These are phyloP conservation scores for Henckelia pumila DNA, from an alignment of 257 asterid species.

Conservation along the genomic window DNA sequence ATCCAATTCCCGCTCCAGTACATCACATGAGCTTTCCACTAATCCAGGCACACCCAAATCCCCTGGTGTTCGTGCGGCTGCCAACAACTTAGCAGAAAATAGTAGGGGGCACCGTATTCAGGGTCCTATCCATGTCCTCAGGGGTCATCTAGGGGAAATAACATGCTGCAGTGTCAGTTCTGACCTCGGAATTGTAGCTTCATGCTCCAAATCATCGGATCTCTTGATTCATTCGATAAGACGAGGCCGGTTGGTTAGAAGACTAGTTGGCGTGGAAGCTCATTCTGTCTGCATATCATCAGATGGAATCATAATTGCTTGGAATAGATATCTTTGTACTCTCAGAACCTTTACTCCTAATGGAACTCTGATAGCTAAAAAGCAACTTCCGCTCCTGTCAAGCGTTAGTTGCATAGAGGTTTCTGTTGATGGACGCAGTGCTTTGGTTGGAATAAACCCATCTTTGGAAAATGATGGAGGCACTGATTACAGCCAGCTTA, in stretches of 20 bases:
- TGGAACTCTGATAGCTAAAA: conserved; percentile 62
- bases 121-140: conserved; percentile 89
- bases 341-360: conserved; percentile 77
- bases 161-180: conserved; percentile 81
- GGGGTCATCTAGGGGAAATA: conserved; percentile 87
- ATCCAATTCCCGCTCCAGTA: conserved; percentile 45
- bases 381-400: conserved; percentile 58
- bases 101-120: conserved; percentile 60
- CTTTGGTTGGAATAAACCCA: conserved; percentile 76
- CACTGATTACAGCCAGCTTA: conserved; percentile 27
- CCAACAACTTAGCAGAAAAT: conserved; percentile 46
- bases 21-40: conserved; percentile 53
- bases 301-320: conserved; percentile 71
- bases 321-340: conserved; percentile 58
- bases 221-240: conserved; percentile 81
- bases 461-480: conserved; percentile 53
- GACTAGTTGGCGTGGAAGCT: conserved; percentile 78
- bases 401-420: conserved; percentile 80
- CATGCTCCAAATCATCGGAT: conserved; percentile 78
- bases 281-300: conserved; percentile 75
- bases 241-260: conserved; percentile 76
- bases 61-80: conserved; percentile 34
- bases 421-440: conserved; percentile 74
- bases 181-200: conserved; percentile 92
- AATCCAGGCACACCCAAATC: conserved; percentile 61